These are phyloP conservation scores for Termitomyces sp. DNA, from an alignment of 768 basidiomycete genomes.

Conservation along the genomic window DNA sequence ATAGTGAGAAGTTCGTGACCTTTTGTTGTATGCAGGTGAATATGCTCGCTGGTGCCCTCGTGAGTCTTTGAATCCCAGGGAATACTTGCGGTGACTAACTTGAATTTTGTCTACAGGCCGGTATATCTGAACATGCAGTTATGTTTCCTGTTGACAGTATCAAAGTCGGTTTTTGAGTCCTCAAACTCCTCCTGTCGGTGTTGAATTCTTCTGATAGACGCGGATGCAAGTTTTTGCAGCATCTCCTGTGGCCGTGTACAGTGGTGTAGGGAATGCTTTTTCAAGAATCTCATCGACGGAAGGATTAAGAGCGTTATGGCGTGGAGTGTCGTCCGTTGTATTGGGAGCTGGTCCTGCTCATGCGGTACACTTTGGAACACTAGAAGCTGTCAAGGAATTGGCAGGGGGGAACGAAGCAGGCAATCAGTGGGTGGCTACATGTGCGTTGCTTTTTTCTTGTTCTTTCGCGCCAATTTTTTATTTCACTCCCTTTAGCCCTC, in stretches of 20 bases:
- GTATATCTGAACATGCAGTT: conserved; percentile 97
- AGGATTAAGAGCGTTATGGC: conserved; percentile 88
- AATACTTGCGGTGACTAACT: neutral
- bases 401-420: conserved; percentile 81
- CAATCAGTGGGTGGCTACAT: conserved; percentile 86
- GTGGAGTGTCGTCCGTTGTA: conserved; percentile 94
- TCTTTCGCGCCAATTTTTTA: conserved; percentile 1
- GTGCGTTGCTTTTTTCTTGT: conserved; percentile 45
- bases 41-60: conserved; percentile 96
- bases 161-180: conserved; percentile 60
- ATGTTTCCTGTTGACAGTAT: conserved; percentile 99
- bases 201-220: conserved; percentile 54
- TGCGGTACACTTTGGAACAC: conserved; percentile 94
- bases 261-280: conserved; percentile 87
- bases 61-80: conserved; percentile 39
- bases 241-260: conserved; percentile 83
- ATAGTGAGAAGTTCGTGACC: conserved; percentile 12
- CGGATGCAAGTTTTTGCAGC: conserved; percentile 98
- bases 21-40: conserved; percentile 59
- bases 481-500: conserved; percentile 50
- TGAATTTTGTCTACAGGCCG: conserved; percentile 58
- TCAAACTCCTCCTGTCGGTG: neutral
- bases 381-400: conserved; percentile 93
- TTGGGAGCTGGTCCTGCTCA: conserved; percentile 97
- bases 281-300: conserved; percentile 92